These are phyloP conservation scores for Podospora australis DNA, from an alignment of 495 filamentous ascomycete genomes.

Conservation along the genomic window DNA sequence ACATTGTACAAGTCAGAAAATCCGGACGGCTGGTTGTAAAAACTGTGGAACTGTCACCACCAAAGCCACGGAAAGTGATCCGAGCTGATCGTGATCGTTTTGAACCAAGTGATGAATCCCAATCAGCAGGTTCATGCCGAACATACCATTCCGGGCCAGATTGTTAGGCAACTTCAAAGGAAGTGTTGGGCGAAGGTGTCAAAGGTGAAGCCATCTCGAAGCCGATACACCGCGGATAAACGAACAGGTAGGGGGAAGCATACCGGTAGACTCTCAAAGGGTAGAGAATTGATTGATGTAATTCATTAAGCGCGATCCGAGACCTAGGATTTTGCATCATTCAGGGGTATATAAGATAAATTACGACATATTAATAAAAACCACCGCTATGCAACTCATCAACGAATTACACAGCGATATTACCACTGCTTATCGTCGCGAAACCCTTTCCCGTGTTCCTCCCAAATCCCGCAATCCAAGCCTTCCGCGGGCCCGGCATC, in stretches of 20 bases:
- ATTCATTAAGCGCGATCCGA: background rate
- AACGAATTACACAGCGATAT: too few relatives aligned
- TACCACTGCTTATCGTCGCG: background rate
- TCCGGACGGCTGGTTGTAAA: too few relatives aligned
- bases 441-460: background rate
- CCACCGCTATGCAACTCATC: constrained; percentile 3
- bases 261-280: too few relatives aligned
- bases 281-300: too few relatives aligned
- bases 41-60: background rate
- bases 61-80: background rate
- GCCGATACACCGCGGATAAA: background rate
- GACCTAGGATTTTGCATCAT: background rate
- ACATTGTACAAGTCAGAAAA: too few relatives aligned
- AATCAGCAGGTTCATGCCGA: background rate
- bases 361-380: constrained; percentile 5
- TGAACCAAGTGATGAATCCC: background rate
- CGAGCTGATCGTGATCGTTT: background rate
- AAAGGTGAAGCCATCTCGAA: background rate
- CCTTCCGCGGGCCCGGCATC: too few relatives aligned
- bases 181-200: too few relatives aligned
- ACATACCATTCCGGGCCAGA: background rate
- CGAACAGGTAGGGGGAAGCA: background rate
- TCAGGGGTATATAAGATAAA: constrained; percentile 7
- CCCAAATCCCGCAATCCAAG: background rate
- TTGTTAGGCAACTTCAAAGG: background rate